Conservation (phyloP, 768 basidiomycete species). For the Psilocybe tampanensis region DNA sequence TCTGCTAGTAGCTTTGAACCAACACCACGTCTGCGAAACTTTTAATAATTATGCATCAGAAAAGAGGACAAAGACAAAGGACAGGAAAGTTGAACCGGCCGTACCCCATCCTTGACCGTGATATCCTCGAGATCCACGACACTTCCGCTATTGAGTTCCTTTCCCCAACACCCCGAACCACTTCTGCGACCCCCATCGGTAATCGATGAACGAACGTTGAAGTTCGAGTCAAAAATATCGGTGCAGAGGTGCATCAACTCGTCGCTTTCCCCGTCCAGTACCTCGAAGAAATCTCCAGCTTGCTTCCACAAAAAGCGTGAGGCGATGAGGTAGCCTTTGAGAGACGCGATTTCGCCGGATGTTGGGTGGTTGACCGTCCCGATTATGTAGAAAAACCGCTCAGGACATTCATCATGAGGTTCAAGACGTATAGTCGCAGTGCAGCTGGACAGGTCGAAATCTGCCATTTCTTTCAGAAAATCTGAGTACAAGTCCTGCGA, state of each 20-base stretch:
- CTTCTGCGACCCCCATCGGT: slow-evolving; percentile 28
- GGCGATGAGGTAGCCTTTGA: background rate
- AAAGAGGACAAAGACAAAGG: no score
- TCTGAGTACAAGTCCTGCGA: no score
- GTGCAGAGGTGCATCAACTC: slow-evolving; percentile 33
- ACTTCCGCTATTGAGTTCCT: slow-evolving; percentile 27
- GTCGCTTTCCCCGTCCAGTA: slow-evolving; percentile 31
- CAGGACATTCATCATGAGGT: background rate
- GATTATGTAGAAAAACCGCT: background rate
- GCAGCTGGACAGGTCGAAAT: slow-evolving; percentile 8
- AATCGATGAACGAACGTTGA: slow-evolving; percentile 23
- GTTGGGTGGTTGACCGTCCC: slow-evolving; percentile 4
- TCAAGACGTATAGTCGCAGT: background rate
- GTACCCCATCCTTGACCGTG: slow-evolving; percentile 24
- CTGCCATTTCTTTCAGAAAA: background rate
- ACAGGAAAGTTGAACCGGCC: background rate
- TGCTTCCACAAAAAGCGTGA: background rate
- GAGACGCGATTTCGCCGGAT: slow-evolving; percentile 1
- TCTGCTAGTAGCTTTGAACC: no score
- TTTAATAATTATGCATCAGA: no score
- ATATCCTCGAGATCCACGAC: slow-evolving; percentile 30
- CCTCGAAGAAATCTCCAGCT: slow-evolving; percentile 16
- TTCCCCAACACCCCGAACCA: slow-evolving; percentile 34
- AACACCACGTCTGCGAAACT: no score
- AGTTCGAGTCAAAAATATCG: slow-evolving; percentile 30